phyloP scores from a whole-genome alignment of 163 green algal genomes.

The Prototheca wickerhamii region DNA sequence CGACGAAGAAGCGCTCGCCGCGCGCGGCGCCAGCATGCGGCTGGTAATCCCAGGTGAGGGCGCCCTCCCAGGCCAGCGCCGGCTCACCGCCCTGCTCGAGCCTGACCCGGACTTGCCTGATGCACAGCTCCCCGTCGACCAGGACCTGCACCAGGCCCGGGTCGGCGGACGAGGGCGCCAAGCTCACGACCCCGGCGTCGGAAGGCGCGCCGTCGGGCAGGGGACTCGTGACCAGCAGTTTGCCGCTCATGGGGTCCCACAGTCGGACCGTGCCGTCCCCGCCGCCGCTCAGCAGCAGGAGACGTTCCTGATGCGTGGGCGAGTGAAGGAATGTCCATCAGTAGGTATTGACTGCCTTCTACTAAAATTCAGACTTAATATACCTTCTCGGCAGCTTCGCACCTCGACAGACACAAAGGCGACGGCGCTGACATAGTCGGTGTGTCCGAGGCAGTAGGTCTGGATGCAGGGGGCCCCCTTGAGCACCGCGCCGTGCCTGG shows the following conservation, averaged over 20 bases:
- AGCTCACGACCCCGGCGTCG: no score
- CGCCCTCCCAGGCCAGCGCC: no score
- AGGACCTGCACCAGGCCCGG: no score
- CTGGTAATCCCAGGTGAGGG: no score
- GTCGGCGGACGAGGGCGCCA: no score
- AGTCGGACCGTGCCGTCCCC: constrained; percentile 56
- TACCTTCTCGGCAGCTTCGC: background rate
- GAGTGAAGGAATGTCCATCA: background rate
- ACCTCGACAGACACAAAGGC: constrained; percentile 25
- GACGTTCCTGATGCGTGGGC: background rate
- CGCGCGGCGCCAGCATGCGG: no score
- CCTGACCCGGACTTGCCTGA: no score
- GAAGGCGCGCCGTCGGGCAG: constrained; percentile 7
- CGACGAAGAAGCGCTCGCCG: no score
- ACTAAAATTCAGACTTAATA: background rate
- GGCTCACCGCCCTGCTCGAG: no score
- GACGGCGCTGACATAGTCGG: constrained; percentile 39
- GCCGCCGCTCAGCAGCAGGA: constrained; percentile 41
- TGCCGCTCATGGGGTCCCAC: constrained; percentile 40
- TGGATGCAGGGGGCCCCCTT: constrained; percentile 55
- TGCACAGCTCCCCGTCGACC: no score
- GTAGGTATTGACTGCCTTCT: no score
- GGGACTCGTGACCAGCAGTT: constrained; percentile 32
- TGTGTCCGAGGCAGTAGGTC: constrained; percentile 62
- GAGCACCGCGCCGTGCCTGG: constrained; percentile 17